These are phyloP conservation scores for Ceratocystis diversiconidia DNA, from an alignment of 2,329 filamentous ascomycete genomes.

Conservation along the genomic window DNA sequence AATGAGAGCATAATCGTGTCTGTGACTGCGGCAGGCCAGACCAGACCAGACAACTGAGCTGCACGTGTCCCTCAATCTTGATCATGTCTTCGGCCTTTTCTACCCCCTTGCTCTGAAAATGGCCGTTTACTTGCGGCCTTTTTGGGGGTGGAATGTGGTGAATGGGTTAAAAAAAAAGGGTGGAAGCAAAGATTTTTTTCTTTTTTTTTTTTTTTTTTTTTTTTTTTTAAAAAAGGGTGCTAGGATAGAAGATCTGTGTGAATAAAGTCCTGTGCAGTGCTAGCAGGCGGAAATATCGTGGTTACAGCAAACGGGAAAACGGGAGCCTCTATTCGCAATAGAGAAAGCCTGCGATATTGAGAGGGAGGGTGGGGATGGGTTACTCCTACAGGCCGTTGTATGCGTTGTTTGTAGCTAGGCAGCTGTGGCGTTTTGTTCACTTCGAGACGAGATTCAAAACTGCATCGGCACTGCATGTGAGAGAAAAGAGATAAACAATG, in stretches of 20 bases:
- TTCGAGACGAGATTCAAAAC: constrained; percentile 5
- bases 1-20: not conserved
- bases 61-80: constrained; percentile 2
- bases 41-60: not conserved
- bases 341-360: not conserved
- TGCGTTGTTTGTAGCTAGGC: not conserved
- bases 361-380: not conserved
- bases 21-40: not conserved
- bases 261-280: not conserved
- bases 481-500: not conserved
- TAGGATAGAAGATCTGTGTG: too few relatives aligned
- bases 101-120: not conserved
- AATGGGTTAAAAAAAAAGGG: too few relatives aligned
- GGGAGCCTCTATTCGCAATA: not conserved
- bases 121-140: not conserved
- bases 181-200: not conserved
- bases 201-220: not conserved
- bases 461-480: not conserved
- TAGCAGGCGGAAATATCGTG: not conserved
- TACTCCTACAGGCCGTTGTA: not conserved
- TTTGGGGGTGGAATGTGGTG: not conserved
- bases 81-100: not conserved
- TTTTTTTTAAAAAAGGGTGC: too few relatives aligned
- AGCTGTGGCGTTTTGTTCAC: constrained; percentile 1
- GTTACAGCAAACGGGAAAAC: not conserved